These are phyloP conservation scores for Diaporthe destruens DNA, from an alignment of 2,329 filamentous ascomycete genomes.

Conservation along the genomic window DNA sequence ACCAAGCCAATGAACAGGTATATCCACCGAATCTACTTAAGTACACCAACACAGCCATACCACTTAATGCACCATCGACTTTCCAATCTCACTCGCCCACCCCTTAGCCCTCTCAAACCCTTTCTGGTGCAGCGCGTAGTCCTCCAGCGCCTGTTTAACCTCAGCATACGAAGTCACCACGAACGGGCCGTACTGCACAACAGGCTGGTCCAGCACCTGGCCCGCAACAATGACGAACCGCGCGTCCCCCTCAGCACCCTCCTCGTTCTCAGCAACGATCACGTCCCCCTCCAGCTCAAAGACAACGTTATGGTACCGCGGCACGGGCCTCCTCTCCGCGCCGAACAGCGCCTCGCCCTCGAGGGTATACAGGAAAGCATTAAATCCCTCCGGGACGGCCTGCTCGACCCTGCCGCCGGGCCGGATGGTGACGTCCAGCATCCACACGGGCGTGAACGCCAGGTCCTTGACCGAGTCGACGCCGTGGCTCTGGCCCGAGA, in stretches of 20 bases:
- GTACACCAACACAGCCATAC: background rate
- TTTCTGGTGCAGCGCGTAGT: conserved; percentile 79
- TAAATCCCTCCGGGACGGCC: conserved; percentile 83
- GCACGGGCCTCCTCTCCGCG: conserved; percentile 65
- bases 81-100: conserved; percentile 90
- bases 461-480: conserved; percentile 90
- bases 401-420: conserved; percentile 85
- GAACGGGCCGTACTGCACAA: conserved; percentile 89
- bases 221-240: conserved; percentile 81
- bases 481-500: conserved; percentile 85
- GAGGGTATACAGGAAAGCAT: conserved; percentile 90
- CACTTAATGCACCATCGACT: conserved; percentile 70
- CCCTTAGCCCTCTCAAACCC: conserved; percentile 83
- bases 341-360: conserved; percentile 77
- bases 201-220: conserved; percentile 81
- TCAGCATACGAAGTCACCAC: conserved; percentile 80
- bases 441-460: conserved; percentile 97
- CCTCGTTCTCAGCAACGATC: conserved; percentile 77
- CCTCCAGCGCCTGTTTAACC: conserved; percentile 80
- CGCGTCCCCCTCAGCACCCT: conserved; percentile 69
- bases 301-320: conserved; percentile 87
- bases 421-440: conserved; percentile 84
- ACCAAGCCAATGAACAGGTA: too few relatives aligned
- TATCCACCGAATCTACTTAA: too few relatives aligned
- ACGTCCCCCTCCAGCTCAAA: conserved; percentile 85